A percentile compares a stretch with the other conserved stretches of the same genome.
Conservation (phyloP, 2,329 filamentous ascomycete genomes). For the Trichoderma sp. region DNA sequence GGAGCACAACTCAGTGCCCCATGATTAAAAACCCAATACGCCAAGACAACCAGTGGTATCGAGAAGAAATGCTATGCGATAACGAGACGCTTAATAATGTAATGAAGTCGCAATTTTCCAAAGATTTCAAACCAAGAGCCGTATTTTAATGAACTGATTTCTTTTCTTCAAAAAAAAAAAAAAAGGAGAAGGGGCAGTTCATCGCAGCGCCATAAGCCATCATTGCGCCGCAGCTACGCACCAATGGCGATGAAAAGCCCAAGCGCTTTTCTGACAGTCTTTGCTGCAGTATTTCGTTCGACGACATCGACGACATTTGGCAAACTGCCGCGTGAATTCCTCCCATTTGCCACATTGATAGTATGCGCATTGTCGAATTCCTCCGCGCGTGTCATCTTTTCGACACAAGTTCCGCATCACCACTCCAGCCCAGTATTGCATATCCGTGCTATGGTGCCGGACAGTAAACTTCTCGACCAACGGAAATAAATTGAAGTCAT, state of each 20-base stretch:
- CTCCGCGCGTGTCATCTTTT: slow-evolving; percentile 92
- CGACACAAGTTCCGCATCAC: slow-evolving; percentile 99
- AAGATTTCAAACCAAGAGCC: slow-evolving; percentile 38
- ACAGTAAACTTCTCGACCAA: slow-evolving; percentile 98
- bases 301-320: slow-evolving; percentile 93
- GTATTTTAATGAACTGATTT: slow-evolving; percentile 1
- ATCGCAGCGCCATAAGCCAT: slow-evolving; percentile 26
- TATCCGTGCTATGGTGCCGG: slow-evolving; percentile 90
- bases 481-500: slow-evolving; percentile 98
- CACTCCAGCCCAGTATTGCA: slow-evolving; percentile 99
- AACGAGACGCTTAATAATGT: slow-evolving; percentile 48
- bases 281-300: slow-evolving; percentile 99
- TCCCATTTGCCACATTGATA: slow-evolving; percentile 99
- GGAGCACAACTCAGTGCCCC: slow-evolving; percentile 6
- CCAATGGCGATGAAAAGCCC: slow-evolving; percentile 98
- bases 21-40: slow-evolving; percentile 27
- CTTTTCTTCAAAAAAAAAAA: too few species aligned
- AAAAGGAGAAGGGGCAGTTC: neutral
- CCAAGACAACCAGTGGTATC: slow-evolving; percentile 48
- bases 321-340: slow-evolving; percentile 93
- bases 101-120: slow-evolving; percentile 45
- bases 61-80: slow-evolving; percentile 49
- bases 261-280: slow-evolving; percentile 98
- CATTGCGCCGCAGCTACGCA: slow-evolving; percentile 75
- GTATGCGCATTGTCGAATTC: slow-evolving; percentile 95